Percentiles rank a stretch among this genome's conserved stretches.
Conservation (phyloP, 257 asterid genomes). For the Jacaranda copaia region DNA sequence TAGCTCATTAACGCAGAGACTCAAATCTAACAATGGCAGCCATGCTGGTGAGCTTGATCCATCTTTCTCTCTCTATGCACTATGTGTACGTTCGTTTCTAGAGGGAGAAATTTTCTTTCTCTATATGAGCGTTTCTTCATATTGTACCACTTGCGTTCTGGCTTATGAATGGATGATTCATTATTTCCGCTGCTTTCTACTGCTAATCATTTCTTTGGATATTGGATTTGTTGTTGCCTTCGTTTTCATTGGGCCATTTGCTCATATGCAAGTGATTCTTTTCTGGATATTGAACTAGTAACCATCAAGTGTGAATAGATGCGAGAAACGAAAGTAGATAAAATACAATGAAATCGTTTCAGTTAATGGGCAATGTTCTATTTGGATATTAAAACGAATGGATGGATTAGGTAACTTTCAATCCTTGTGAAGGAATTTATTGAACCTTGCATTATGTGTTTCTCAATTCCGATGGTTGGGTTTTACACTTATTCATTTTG, state of each 20-base stretch:
- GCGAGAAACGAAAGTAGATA: slow-evolving; percentile 19
- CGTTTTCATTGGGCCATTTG: no score
- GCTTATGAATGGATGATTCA: no score
- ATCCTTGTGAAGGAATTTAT: background rate
- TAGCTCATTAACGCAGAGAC: slow-evolving; percentile 14
- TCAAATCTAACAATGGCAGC: slow-evolving; percentile 43
- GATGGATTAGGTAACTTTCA: background rate
- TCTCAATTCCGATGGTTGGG: background rate
- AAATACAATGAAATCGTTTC: background rate
- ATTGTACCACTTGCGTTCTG: background rate
- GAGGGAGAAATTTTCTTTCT: background rate
- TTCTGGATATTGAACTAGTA: background rate
- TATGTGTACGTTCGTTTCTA: background rate
- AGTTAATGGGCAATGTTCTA: background rate
- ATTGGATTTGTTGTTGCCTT: no score
- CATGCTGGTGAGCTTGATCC: slow-evolving; percentile 54
- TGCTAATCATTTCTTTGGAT: no score
- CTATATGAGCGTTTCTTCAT: slow-evolving; percentile 20
- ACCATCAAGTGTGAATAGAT: slow-evolving; percentile 2
- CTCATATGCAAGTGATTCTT: no score
- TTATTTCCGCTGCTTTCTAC: no score
- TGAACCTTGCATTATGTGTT: background rate
- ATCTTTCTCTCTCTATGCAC: background rate
- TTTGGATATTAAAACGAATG: background rate
- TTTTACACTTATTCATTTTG: background rate